phyloP scores from a whole-genome alignment of 768 basidiomycete species.

The Suillus subluteus region DNA sequence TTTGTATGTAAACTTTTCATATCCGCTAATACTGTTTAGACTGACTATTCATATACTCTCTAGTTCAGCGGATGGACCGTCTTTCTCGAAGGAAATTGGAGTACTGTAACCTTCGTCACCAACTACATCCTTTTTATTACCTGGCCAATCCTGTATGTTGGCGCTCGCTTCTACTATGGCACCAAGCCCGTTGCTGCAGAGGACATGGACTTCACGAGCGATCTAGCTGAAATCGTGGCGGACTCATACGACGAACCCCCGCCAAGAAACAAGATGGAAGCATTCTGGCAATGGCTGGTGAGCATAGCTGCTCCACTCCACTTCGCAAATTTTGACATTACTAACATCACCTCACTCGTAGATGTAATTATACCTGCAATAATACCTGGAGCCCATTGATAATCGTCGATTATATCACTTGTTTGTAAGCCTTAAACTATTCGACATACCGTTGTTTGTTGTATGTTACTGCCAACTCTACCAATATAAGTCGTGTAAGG shows the following conservation, averaged over 20 bases:
- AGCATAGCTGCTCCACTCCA: conserved; percentile 30
- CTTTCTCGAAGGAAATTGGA: conserved; percentile 59
- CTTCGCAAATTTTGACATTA: not conserved
- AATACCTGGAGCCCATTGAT: not conserved
- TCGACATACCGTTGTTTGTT: too few species aligned
- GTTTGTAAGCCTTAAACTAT: not conserved
- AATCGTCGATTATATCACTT: not conserved
- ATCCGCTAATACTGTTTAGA: conserved; percentile 21
- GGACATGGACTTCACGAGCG: conserved; percentile 86
- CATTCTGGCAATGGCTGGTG: conserved; percentile 82
- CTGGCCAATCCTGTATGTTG: conserved; percentile 77
- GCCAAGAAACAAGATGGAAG: conserved; percentile 67
- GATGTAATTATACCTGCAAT: conserved; percentile 11
- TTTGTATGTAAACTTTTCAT: conserved; percentile 50
- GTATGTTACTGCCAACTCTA: too few species aligned
- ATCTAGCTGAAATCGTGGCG: conserved; percentile 72
- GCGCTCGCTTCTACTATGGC: conserved; percentile 51
- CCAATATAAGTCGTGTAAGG: too few species aligned
- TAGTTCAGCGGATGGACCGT: conserved; percentile 54
- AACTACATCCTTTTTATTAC: conserved; percentile 72
- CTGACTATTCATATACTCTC: conserved; percentile 41
- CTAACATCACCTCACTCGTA: not conserved
- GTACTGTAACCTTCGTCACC: conserved; percentile 70
- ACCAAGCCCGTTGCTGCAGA: conserved; percentile 35
- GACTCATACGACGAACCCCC: conserved; percentile 72